Conservation (phyloP, 495 filamentous ascomycete genomes). For the Aspergillus coremiiformis region DNA sequence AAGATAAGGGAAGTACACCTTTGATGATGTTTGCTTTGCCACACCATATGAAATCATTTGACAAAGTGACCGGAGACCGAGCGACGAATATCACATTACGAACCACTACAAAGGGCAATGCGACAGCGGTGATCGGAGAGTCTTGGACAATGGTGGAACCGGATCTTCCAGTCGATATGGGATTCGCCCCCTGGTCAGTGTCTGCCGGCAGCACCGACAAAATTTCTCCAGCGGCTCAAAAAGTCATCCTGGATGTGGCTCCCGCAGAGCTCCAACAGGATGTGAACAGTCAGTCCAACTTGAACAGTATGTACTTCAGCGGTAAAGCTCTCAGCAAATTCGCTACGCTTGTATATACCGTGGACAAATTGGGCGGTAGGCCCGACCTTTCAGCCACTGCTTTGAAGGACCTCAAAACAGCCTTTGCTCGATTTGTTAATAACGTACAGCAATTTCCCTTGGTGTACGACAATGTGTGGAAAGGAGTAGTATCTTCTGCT, state of each 20-base stretch:
- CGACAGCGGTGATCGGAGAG: slow-evolving; percentile 65
- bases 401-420: slow-evolving; percentile 59
- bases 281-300: slow-evolving; percentile 60
- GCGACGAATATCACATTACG: slow-evolving; percentile 56
- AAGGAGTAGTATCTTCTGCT: slow-evolving; percentile 75
- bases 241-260: slow-evolving; percentile 51
- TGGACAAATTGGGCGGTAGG: slow-evolving; percentile 59
- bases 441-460: slow-evolving; percentile 75
- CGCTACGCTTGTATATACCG: slow-evolving; percentile 61
- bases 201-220: slow-evolving; percentile 38
- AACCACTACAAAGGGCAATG: slow-evolving; percentile 81
- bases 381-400: slow-evolving; percentile 51
- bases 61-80: slow-evolving; percentile 45
- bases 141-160: slow-evolving; percentile 72
- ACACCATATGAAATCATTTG: slow-evolving; percentile 75
- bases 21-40: slow-evolving; percentile 86
- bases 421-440: slow-evolving; percentile 66
- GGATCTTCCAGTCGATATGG: slow-evolving; percentile 64
- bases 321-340: slow-evolving; percentile 92
- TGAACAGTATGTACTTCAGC: slow-evolving; percentile 91
- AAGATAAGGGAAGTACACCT: slow-evolving; percentile 29
- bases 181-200: slow-evolving; percentile 67
- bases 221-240: slow-evolving; percentile 46
- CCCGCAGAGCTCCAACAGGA: slow-evolving; percentile 63
- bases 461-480: slow-evolving; percentile 77